These are phyloP conservation scores for Lactifluus echinatus DNA, from an alignment of 768 basidiomycete species.

Conservation along the genomic window DNA sequence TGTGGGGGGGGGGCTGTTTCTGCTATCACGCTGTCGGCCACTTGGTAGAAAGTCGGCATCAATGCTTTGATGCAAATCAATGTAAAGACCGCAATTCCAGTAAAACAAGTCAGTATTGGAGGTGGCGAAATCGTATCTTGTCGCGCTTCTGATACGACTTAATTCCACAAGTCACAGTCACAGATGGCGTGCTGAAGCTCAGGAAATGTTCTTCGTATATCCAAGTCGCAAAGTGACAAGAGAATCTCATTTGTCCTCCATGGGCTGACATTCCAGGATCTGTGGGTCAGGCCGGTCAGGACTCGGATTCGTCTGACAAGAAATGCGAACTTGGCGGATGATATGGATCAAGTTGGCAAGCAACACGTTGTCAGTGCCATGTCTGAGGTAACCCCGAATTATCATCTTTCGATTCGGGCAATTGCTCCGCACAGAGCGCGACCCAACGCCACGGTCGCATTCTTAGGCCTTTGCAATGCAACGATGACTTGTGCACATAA, in stretches of 20 bases:
- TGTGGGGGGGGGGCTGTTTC: no score
- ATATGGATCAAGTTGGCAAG: neutral
- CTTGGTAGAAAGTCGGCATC: no score
- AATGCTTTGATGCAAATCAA: no score
- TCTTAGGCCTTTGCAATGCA: neutral
- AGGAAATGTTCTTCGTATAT: neutral
- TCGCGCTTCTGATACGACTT: neutral
- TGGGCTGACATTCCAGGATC: neutral
- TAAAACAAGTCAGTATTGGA: no score
- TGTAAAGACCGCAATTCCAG: no score
- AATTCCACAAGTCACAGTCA: neutral
- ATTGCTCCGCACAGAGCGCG: neutral
- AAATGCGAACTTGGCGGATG: neutral
- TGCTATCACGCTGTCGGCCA: no score
- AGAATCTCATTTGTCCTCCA: neutral
- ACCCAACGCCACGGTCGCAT: neutral
- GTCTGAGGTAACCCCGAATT: neutral
- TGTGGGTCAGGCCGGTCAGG: no score
- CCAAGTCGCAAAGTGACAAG: neutral
- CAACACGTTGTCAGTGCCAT: neutral
- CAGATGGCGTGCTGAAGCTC: neutral
- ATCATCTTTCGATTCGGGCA: neutral
- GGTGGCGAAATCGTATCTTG: no score
- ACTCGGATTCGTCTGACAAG: no score
- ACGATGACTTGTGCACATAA: neutral